These are phyloP conservation scores for Phoma herbarum DNA, from an alignment of 2,329 filamentous ascomycete species.

Conservation along the genomic window DNA sequence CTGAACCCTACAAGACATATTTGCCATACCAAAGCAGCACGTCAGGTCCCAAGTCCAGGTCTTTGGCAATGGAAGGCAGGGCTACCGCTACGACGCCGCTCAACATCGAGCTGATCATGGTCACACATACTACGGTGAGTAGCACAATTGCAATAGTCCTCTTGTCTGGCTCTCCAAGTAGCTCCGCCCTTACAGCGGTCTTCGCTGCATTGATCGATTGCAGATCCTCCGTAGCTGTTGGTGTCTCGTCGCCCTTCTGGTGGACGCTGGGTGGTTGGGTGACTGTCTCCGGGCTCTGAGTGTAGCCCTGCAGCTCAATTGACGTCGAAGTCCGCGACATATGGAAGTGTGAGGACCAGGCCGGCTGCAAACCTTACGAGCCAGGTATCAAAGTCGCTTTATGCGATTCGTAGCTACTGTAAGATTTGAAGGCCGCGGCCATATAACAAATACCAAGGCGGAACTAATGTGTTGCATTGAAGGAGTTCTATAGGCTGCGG, in stretches of 20 bases:
- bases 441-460: background rate
- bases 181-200: slow-evolving; percentile 28
- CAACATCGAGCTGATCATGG: slow-evolving; percentile 38
- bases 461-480: background rate
- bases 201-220: slow-evolving; percentile 23
- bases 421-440: background rate
- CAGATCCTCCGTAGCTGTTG: slow-evolving; percentile 19
- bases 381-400: background rate
- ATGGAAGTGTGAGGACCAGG: background rate
- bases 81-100: slow-evolving; percentile 54
- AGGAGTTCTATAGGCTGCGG: background rate
- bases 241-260: slow-evolving; percentile 23
- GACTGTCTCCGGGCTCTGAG: slow-evolving; percentile 21
- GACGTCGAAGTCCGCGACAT: slow-evolving; percentile 41
- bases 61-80: slow-evolving; percentile 54
- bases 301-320: slow-evolving; percentile 36
- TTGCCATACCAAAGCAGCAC: slow-evolving; percentile 40
- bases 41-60: slow-evolving; percentile 34
- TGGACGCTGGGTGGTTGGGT: slow-evolving; percentile 25
- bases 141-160: slow-evolving; percentile 41
- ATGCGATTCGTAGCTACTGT: background rate
- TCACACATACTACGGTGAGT: slow-evolving; percentile 39
- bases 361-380: background rate
- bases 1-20: background rate
- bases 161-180: slow-evolving; percentile 29